Percentiles rank a stretch among this genome's conserved stretches.
phyloP scores from a whole-genome alignment of 2,329 filamentous ascomycete genomes.

The Cyclaneusma minus region DNA sequence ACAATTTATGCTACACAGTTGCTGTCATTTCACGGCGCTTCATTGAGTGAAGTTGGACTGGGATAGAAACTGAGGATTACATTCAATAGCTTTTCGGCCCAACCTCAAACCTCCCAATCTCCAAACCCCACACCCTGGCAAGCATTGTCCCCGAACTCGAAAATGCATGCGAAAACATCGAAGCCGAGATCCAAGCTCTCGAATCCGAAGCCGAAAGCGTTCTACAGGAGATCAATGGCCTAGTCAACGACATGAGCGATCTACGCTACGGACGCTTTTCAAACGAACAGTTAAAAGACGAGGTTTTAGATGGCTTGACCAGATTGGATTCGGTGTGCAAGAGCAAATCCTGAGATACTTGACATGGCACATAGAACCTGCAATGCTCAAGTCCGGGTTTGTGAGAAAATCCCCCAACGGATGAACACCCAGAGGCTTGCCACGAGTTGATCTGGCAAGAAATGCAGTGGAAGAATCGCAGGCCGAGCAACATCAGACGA shows the following conservation, averaged over 20 bases:
- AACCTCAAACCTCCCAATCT: conserved; percentile 25
- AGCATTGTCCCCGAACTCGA: conserved; percentile 57
- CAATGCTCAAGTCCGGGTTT: no score
- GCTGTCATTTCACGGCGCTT: conserved; percentile 3
- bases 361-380: no score
- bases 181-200: conserved; percentile 50
- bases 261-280: conserved; percentile 65
- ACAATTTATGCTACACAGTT: conserved; percentile 5
- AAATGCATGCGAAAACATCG: conserved; percentile 45
- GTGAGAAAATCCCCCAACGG: no score
- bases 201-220: conserved; percentile 48
- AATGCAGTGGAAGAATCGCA: no score
- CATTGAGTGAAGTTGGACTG: no score
- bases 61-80: no score
- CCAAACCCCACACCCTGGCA: conserved; percentile 40
- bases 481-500: no score
- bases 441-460: no score
- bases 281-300: conserved; percentile 44
- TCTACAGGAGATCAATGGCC: conserved; percentile 44
- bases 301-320: conserved; percentile 51
- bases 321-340: conserved; percentile 50
- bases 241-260: conserved; percentile 63
- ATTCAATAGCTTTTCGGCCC: conserved; percentile 41
- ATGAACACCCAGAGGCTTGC: no score
- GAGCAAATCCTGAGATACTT: conserved; percentile 22